Evolutionary conservation across 345 rosid species (phyloP).

Genomic region (Pistacia integerrima): DNA sequence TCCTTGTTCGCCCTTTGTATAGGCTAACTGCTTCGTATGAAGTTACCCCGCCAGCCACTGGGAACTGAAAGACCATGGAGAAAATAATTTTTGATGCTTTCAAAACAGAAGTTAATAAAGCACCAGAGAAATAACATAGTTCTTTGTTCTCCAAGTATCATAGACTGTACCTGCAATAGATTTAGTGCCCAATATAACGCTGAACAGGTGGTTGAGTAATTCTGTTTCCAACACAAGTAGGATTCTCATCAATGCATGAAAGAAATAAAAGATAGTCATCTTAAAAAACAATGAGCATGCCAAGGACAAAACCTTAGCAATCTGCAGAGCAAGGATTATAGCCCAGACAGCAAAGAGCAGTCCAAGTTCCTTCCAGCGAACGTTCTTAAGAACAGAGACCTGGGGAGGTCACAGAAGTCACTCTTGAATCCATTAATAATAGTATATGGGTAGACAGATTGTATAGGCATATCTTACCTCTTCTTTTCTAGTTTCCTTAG

Average conservation of each 20-base stretch:
- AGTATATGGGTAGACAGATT: neutral
- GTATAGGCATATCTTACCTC: slow-evolving; percentile 18
- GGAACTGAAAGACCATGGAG: slow-evolving; percentile 29
- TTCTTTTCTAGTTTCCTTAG: slow-evolving; percentile 11
- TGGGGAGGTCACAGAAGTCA: slow-evolving; percentile 13
- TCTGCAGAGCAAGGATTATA: slow-evolving; percentile 40
- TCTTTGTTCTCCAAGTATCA: neutral
- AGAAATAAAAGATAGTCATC: neutral
- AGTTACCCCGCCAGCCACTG: slow-evolving; percentile 44
- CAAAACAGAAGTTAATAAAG: neutral
- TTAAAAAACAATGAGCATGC: neutral
- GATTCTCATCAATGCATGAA: slow-evolving; percentile 7
- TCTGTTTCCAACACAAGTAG: slow-evolving; percentile 25
- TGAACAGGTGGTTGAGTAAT: slow-evolving; percentile 42
- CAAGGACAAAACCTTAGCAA: slow-evolving; percentile 35
- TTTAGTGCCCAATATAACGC: slow-evolving; percentile 41
- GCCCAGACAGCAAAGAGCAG: slow-evolving; percentile 43
- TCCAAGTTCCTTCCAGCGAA: slow-evolving; percentile 49
- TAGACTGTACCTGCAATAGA: slow-evolving; percentile 38
- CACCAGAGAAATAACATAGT: neutral
- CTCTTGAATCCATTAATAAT: neutral
- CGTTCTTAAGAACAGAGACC: slow-evolving; percentile 47
- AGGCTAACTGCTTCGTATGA: slow-evolving; percentile 40
- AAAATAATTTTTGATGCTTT: neutral
- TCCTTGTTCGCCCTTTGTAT: slow-evolving; percentile 39